These are phyloP conservation scores for Verticillium dahliae DNA, from an alignment of 2,329 filamentous ascomycete species.

Conservation along the genomic window DNA sequence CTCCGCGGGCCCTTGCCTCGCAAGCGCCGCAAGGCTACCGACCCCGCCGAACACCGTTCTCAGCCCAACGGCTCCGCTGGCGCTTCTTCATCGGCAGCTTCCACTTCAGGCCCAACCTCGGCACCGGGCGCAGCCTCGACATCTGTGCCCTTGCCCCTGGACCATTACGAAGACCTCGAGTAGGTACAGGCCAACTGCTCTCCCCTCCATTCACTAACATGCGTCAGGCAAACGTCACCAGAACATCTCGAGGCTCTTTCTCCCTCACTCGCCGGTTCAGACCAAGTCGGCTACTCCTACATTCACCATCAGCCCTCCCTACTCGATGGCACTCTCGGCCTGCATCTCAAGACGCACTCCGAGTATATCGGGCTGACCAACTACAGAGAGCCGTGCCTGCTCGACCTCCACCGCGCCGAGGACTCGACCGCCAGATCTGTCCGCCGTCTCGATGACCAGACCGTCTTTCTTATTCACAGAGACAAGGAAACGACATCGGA, in stretches of 20 bases:
- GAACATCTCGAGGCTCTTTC: slow-evolving; percentile 12
- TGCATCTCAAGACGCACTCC: slow-evolving; percentile 53
- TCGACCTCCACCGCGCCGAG: slow-evolving; percentile 50
- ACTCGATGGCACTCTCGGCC: slow-evolving; percentile 39
- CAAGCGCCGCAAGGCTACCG: slow-evolving; percentile 18
- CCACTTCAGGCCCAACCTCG: slow-evolving; percentile 6
- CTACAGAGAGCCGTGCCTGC: slow-evolving; percentile 50
- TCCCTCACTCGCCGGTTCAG: slow-evolving; percentile 7
- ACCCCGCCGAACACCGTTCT: slow-evolving; percentile 13
- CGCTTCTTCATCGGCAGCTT: neutral
- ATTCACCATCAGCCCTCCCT: slow-evolving; percentile 14
- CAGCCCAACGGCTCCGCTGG: slow-evolving; percentile 5
- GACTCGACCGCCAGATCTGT: slow-evolving; percentile 20
- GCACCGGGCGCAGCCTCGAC: neutral
- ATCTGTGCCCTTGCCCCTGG: slow-evolving; percentile 5
- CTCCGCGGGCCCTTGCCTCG: slow-evolving; percentile 32
- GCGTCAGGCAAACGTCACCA: slow-evolving; percentile 8
- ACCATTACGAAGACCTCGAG: slow-evolving; percentile 11
- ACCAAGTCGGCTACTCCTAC: slow-evolving; percentile 8
- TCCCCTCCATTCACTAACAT: neutral
- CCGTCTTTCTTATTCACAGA: slow-evolving; percentile 27
- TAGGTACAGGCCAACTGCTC: slow-evolving; percentile 3
- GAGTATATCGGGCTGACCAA: slow-evolving; percentile 54
- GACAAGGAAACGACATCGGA: slow-evolving; percentile 27
- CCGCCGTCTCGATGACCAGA: slow-evolving; percentile 25